Base-by-base conservation (phyloP, 2,329 filamentous ascomycete genomes). In the Graphilbum fragrans region DNA sequence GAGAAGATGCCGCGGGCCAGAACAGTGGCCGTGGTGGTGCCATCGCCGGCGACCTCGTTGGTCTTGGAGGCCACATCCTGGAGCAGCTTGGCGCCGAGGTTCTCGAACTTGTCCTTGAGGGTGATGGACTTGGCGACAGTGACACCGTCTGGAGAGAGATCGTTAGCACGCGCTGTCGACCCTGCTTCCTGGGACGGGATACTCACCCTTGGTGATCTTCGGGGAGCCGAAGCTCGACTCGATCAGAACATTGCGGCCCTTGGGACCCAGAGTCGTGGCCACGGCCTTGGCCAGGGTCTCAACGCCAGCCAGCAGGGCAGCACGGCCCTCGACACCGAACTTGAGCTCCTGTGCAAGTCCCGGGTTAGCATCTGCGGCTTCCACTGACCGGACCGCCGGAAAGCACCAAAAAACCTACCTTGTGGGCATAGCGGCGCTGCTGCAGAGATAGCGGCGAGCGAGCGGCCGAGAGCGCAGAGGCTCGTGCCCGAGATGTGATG, bases 1-100 rank as follows among this genome's bases (percentile, higher is more conserved):
- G 92, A 94, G 78, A 98, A 98, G 69, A 98, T 98, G 63, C 88
- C 85, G 55, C 87, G 86, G 55, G 87, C 92, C 53, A 98, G 86
- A 53, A 96, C 92, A 50, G 92, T 98, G 51, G 92, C 92, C 51
- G 88, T 94, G 51, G 92, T 98, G 56, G 92, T 98, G 67, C 92
- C 92, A 64, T 98, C 92, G 82, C 92, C 92, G 53, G 92, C 92
- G 54, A 87, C 81, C 71, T 98, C 92, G 74, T 98, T 98, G 61
- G 92, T 98, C 81, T 98, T 98, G 60, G 86, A 92, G 57, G 92
- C 92, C 53, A 98, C 92, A 66, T 98, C 92, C 70, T 96, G 88
- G 54, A 98, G 79, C 52, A 98, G 80, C 60, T 86, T 84, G 57
- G 92, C 92, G 63, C 92, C 92, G 55, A 98, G 85, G 74, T 98